phyloP scores from a whole-genome alignment of 1,284 basidiomycete genomes.

The Meira nashicola region DNA sequence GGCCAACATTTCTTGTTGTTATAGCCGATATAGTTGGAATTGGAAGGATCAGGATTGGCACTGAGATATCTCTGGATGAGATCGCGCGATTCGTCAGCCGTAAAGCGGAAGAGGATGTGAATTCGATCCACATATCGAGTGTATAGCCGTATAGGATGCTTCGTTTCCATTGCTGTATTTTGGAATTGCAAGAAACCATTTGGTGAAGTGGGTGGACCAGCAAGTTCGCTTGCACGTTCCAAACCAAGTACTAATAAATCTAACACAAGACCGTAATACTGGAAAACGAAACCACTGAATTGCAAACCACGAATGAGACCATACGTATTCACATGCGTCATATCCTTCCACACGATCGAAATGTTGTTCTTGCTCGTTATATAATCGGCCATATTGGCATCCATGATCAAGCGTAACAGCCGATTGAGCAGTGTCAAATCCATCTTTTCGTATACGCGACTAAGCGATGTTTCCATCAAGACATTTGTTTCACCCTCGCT shows the following conservation, averaged over 20 bases:
- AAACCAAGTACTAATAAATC: conserved; percentile 51
- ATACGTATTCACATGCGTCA: conserved; percentile 52
- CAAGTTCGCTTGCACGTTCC: conserved; percentile 50
- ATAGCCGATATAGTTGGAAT: conserved; percentile 97
- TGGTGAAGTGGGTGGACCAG: conserved; percentile 49
- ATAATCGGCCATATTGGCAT: conserved; percentile 52
- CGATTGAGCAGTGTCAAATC: conserved; percentile 52
- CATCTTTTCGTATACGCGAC: conserved; percentile 52
- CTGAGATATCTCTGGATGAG: conserved; percentile 95
- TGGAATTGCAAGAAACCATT: conserved; percentile 51
- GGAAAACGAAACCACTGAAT: conserved; percentile 52
- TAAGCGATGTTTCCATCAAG: conserved; percentile 52
- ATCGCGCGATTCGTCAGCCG: conserved; percentile 94
- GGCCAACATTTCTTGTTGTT: conserved; percentile 99
- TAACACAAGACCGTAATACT: conserved; percentile 52
- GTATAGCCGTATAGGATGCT: conserved; percentile 50
- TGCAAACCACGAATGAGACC: conserved; percentile 52
- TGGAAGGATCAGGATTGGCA: conserved; percentile 95
- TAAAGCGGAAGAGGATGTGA: conserved; percentile 84
- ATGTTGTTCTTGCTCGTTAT: conserved; percentile 54
- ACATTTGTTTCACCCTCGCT: conserved; percentile 51
- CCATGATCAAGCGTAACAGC: conserved; percentile 52
- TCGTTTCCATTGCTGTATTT: conserved; percentile 44
- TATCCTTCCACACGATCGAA: conserved; percentile 52
- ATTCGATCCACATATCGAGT: conserved; percentile 52